Evolutionary conservation across 1,139 yeast genomes (phyloP), one percentile per base, ranked within the genome.

Genomic region (Ashbya aceris): DNA sequence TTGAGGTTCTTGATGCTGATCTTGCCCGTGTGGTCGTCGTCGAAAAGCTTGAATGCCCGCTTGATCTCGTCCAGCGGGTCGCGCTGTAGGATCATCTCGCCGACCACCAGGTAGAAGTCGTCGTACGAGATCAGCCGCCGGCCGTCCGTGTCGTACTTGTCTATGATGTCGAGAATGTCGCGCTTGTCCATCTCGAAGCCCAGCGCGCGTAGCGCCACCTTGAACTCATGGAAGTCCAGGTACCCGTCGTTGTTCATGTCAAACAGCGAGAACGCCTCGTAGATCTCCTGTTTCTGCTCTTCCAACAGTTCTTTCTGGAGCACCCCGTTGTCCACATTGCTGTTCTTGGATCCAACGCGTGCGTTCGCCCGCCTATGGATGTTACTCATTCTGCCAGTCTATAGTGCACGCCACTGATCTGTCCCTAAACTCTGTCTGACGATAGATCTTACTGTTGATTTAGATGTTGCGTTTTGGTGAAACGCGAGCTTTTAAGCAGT

Each of bases 51-150:
- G 69, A 93, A 93, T 0, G 98, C 98, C 39, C 97, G 70, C 49
- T 78, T 76, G 30, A 93, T 83, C 61, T 93, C 98, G 42, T 91
- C 98, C 47, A 85, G 62, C 2, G 98, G 98, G 58, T 93, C 96
- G 55, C 98, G 71, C 41, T 83, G 80, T 27, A 83, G 66, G 23
- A 89, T 83, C 66, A 74, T 79, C 45, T 77, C 83, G 1, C 93
- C 85, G 64, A 86, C 87, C 64, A 62, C 49, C 33, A 51, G 49
- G 40, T 50, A 81, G 62, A 91, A 91, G 54, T 83, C 89, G 44
- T 84, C 95, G 56, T 81, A 84, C 32, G 79, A 76, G 54, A 91
- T 82, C 52, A 79, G 69, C 46, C 78, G 77, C 32, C 82, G 71
- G 41, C 86, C 85, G 48, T 79, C 86, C 4, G 83, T 73, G 54